These are phyloP conservation scores for Wickerhamiella australiensis DNA, from an alignment of 805 yeast genomes.

Conservation along the genomic window DNA sequence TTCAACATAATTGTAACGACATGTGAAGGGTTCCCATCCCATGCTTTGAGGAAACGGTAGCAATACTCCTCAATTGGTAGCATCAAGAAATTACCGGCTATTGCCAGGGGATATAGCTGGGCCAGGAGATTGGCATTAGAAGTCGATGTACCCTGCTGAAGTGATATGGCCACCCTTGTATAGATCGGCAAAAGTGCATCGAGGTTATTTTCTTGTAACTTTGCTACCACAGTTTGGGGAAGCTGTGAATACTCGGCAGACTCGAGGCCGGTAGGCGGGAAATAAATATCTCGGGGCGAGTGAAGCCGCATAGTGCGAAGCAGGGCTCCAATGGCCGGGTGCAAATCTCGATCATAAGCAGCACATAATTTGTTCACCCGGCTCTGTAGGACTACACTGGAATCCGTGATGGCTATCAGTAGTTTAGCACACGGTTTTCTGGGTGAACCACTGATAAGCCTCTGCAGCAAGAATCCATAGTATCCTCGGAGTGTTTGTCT, in stretches of 20 bases:
- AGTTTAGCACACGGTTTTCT: not conserved
- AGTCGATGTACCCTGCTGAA: not conserved
- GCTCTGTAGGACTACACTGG: not conserved
- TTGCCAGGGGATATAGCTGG: conserved; percentile 3
- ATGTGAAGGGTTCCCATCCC: not conserved
- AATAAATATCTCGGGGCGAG: conserved; percentile 1
- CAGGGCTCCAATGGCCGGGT: not conserved
- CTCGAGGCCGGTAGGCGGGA: conserved; percentile 12
- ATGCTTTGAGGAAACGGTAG: not conserved
- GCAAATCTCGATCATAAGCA: not conserved
- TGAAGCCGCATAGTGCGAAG: not conserved
- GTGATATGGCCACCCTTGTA: not conserved
- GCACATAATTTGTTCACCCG: conserved; percentile 1
- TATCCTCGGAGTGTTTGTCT: not conserved
- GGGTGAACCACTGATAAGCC: not conserved
- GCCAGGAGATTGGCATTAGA: conserved; percentile 5
- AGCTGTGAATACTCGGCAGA: not conserved
- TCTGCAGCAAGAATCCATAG: conserved; percentile 1
- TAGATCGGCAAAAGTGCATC: not conserved
- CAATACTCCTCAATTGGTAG: conserved; percentile 13
- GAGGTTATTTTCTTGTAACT: not conserved
- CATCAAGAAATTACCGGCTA: not conserved
- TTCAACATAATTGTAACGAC: not conserved
- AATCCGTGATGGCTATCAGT: conserved; percentile 1
- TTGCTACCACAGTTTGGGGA: not conserved